Evolutionary conservation across 805 yeast genomes (phyloP), one percentile per base, ranked within the genome.

Genomic region (Ascoidea rubescens): DNA sequence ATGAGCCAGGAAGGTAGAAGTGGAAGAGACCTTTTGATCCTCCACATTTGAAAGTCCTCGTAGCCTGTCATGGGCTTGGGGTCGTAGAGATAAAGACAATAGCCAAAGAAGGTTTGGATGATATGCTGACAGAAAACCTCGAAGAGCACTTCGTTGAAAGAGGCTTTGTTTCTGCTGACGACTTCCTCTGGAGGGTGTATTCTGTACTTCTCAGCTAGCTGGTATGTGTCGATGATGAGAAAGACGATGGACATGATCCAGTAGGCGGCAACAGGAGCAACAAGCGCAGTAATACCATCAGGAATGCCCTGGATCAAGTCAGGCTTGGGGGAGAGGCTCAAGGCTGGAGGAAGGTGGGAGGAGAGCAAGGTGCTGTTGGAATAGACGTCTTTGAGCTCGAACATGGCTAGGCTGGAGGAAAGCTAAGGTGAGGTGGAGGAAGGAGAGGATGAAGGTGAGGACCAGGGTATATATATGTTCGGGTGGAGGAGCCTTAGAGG

Each of bases 161-260:
- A 62, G 5, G 87, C 96, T 62, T 79, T 86, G 66, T 93, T 93
- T 58, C 93, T 77, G 50, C 76, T 64, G 37, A 72, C 60, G 53
- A 88, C 87, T 64, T 91, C 98, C 59, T 84, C 95, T 45, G 90
- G 81, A 21, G 98, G 90, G 65, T 93, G 99, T 51, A 93, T 88
- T 58, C 98, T 75, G 68, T 87, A 88, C 63, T 75, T 71, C 61
- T 87, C 96, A 47, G 90, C 87, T 57, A 88, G 69, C 62, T 87
- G 78, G 58, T 74, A 78, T 47, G 74, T 75, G 65, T 93, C 98
- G 50, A 90, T 68, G 6, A 84, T 55, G 62, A 84, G 88, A 74
- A 86, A 93, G 56, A 86, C 66, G 31, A 77, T 61, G 3, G 96
- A 84, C 59, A 81, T 79, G 1, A 68, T 53, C 98, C 98, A 93